Evolutionary conservation across 1,139 yeast species (phyloP), one percentile per base, ranked within the genome.

Genomic region (Yarrowia galli): DNA sequence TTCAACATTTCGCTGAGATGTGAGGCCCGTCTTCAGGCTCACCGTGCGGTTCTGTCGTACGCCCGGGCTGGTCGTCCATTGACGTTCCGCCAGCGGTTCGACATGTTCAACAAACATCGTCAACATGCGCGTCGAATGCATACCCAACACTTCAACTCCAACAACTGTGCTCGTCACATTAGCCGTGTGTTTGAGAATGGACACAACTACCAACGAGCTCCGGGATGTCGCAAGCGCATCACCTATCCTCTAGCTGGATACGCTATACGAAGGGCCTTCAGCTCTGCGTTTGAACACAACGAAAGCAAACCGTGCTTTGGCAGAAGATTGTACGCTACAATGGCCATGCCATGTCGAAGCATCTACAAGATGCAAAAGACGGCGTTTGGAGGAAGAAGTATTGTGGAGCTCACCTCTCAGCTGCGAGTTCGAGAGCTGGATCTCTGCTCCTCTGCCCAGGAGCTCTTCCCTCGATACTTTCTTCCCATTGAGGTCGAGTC

Each of bases 301-400:
- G 64, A 58, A 1, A 10, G 16, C n/a, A 15, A 16, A 1, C 15
- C 25, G 22, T 15, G 10, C 15, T 6, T 43, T 8, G 42, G 64
- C 42, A 13, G 42, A 28, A 18, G 64, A 15, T 16, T 58, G 42
- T 58, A 58, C 35, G 64, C 64, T 20, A 58, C 64, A 7, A 58
- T 58, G 64, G 64, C 64, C 51, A 58, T 58, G 64, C 64, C 64
- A 16, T 42, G 51, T 16, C 22, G 13, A 22, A 51, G 64, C 9
- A 58, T 58, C 40, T 51, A 58, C 3, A 8, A 43, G 40, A 51
- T 58, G 20, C 64, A 58, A 9, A 18, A 58, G 32, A 16, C 20
- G 40, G 42, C 64, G 2, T 43, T 58, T 20, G 64, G 51, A 12
- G 49, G 49, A 13, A 43, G 18, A 13, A 58, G 64, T 42, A 58